Evolutionary conservation across 1,139 yeast species (phyloP), one percentile per base, ranked within the genome.

Genomic region (Diutina pseudorugosa): DNA sequence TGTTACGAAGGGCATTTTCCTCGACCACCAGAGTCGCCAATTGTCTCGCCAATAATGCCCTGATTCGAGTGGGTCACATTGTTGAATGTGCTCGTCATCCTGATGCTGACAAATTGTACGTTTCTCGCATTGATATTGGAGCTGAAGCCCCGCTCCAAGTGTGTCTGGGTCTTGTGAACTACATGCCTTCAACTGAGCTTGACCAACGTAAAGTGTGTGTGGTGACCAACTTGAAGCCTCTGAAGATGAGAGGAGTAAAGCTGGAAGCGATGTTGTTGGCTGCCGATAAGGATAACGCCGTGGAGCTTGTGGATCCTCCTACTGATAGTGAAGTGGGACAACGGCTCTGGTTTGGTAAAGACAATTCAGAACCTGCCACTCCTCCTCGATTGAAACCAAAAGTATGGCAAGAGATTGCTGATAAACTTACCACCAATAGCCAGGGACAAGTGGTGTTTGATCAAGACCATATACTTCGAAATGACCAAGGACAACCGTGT

Each of bases 41-140:
- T 30, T 30, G 14, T 12, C 36, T 30, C 36, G 36, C 36, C 36
- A 30, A 30, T 4, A 2, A 1, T 12, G 33, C 25, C 2, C 11
- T 43, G 9, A 45, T 45, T 5, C 27, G 68, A 56, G 77, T 78
- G 1, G 85, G 84, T 0, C 57, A 62, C 18, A 76, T 80, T 33
- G 59, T 66, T 14, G 63, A 71, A 19, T 70, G 80, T 52, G 60
- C 62, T 43, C 61, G 58, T 25, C 85, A 80, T 56, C 77, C 73
- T 21, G 68, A 75, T 57, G 84, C 85, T 1, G 82, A 78, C 53
- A 71, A 68, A 52, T 64, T 81, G 45, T 80, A 76, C 55, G 82
- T 81, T 1, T 78, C 83, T 1, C 69, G 70, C 53, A 69, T 81
- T 8, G 63, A 65, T 51, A 54, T 73, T 4, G 52, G 48, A 4